Percentiles rank a stretch among this genome's conserved stretches.
These are phyloP conservation scores for Wickerhamiella sergipiensis DNA, from an alignment of 805 yeast species.

Conservation along the genomic window DNA sequence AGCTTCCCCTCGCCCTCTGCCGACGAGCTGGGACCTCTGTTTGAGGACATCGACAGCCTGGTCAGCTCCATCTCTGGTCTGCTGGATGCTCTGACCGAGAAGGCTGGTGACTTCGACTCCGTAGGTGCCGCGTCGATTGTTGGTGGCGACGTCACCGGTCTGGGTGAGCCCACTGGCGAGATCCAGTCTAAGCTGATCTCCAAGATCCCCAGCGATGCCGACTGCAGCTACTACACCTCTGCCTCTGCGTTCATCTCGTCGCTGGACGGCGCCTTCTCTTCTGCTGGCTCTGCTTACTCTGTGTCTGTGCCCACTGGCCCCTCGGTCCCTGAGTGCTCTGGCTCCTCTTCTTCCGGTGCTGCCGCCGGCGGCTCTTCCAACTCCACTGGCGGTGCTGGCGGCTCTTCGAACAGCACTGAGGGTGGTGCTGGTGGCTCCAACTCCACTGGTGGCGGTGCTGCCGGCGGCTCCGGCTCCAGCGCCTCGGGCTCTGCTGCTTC, in stretches of 20 bases:
- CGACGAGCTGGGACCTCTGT: neutral
- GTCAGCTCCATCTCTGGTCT: constrained; percentile 10
- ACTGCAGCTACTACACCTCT: neutral
- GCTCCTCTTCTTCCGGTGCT: neutral
- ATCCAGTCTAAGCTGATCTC: constrained; percentile 5
- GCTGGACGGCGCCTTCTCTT: constrained; percentile 4
- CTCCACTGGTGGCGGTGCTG: constrained; percentile 3
- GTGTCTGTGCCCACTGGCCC: neutral
- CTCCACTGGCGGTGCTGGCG: neutral
- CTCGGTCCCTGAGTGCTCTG: neutral
- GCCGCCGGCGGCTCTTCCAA: neutral
- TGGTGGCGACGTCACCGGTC: constrained; percentile 11
- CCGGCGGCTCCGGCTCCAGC: constrained; percentile 6
- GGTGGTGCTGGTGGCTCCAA: neutral
- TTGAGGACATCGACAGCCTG: constrained; percentile 4
- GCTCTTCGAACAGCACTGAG: constrained; percentile 1
- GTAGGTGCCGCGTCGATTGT: constrained; percentile 16
- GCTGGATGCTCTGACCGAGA: constrained; percentile 12
- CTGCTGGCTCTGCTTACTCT: neutral
- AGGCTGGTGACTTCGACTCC: constrained; percentile 15
- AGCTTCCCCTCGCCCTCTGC: neutral
- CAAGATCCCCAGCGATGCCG: constrained; percentile 6
- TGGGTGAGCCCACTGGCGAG: constrained; percentile 9
- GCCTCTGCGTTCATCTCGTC: neutral
- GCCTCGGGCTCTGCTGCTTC: constrained; percentile 4